A percentile compares a stretch with the other conserved stretches of the same genome.
Conservation (phyloP, 441 rosid species). For the Adansonia grandidieri region DNA sequence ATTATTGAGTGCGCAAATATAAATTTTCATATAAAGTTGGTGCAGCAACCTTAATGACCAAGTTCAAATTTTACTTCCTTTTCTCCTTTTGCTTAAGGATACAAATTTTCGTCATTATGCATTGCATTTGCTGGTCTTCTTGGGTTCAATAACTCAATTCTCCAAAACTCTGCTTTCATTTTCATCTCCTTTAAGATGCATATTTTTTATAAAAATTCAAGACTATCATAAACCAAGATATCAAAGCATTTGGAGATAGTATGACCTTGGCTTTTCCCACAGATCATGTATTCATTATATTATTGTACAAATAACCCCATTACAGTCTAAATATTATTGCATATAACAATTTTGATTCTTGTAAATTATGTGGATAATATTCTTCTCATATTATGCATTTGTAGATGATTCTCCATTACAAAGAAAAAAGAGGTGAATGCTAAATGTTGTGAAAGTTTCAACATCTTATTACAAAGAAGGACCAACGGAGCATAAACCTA, state of each 20-base stretch:
- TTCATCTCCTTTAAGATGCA: neutral
- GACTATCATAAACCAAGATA: conserved; percentile 1
- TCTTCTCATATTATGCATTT: neutral
- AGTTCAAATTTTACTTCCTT: neutral
- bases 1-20: neutral
- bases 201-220: neutral
- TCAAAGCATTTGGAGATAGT: neutral
- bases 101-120: neutral
- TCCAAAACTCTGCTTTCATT: neutral
- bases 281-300: neutral
- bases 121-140: neutral
- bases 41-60: neutral
- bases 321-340: neutral
- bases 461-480: neutral
- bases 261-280: neutral
- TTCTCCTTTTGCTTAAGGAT: neutral
- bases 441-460: neutral
- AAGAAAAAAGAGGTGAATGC: neutral
- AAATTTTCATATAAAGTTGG: neutral
- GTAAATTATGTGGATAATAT: neutral
- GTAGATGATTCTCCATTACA: conserved; percentile 9
- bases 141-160: neutral
- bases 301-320: neutral
- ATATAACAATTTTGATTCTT: neutral
- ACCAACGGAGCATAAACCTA: neutral